Evolutionary conservation across 495 filamentous ascomycete species (phyloP).

Genomic region (Penicillium desertorum): DNA sequence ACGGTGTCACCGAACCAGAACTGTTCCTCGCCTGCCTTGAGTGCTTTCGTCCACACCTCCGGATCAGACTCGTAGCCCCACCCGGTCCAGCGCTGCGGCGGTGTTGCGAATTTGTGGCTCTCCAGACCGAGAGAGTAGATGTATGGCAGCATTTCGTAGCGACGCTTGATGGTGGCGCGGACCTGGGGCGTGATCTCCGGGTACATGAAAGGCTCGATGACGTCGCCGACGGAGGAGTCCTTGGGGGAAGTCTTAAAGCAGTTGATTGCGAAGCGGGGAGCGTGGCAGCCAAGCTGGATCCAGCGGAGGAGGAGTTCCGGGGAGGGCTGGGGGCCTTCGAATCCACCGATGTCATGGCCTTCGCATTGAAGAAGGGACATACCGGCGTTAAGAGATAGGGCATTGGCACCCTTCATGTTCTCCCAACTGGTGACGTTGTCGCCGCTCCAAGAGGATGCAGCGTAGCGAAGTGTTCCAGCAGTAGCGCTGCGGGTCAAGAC

Average conservation of each 20-base stretch:
- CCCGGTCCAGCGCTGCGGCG: slow-evolving; percentile 66
- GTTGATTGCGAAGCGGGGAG: slow-evolving; percentile 69
- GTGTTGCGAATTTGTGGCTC: slow-evolving; percentile 55
- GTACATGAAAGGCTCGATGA: slow-evolving; percentile 75
- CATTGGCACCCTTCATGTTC: slow-evolving; percentile 65
- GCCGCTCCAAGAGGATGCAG: slow-evolving; percentile 65
- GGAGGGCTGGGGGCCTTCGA: slow-evolving; percentile 66
- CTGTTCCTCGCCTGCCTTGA: slow-evolving; percentile 60
- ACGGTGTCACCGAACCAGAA: slow-evolving; percentile 71
- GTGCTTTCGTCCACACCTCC: slow-evolving; percentile 57
- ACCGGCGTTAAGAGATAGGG: slow-evolving; percentile 63
- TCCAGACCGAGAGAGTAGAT: slow-evolving; percentile 62
- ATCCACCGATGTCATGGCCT: slow-evolving; percentile 71
- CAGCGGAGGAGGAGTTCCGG: slow-evolving; percentile 69
- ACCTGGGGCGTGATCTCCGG: slow-evolving; percentile 59
- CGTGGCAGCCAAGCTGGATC: slow-evolving; percentile 68
- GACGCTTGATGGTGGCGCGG: slow-evolving; percentile 61
- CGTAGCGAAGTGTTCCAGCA: slow-evolving; percentile 65
- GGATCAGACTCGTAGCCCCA: slow-evolving; percentile 66
- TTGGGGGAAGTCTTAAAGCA: slow-evolving; percentile 67
- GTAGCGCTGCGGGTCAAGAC: slow-evolving; percentile 68
- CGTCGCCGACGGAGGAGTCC: slow-evolving; percentile 61
- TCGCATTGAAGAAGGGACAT: slow-evolving; percentile 65
- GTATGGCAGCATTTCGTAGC: slow-evolving; percentile 69
- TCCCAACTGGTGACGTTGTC: slow-evolving; percentile 67